Evolutionary conservation across 805 yeast species (phyloP).

Genomic region (Candida maltosa): DNA sequence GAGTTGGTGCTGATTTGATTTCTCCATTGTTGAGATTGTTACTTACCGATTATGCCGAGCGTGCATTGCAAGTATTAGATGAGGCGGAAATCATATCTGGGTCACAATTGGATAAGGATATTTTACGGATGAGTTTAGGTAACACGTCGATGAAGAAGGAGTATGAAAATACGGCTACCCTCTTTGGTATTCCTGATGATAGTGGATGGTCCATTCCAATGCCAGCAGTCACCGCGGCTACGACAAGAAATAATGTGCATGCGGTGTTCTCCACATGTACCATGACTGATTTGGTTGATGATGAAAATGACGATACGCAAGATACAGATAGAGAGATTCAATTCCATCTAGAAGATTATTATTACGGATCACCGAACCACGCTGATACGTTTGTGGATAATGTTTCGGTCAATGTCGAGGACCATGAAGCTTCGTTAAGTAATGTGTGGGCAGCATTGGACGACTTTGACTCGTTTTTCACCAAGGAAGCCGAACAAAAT

Average conservation of each 20-base stretch:
- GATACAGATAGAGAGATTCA: slow-evolving; percentile 38
- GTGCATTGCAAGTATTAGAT: slow-evolving; percentile 86
- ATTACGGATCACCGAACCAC: too few species aligned
- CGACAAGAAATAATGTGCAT: slow-evolving; percentile 89
- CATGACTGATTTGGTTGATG: slow-evolving; percentile 29
- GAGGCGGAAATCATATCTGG: slow-evolving; percentile 85
- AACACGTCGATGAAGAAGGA: slow-evolving; percentile 74
- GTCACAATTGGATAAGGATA: slow-evolving; percentile 85
- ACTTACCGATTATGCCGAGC: slow-evolving; percentile 82
- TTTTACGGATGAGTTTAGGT: slow-evolving; percentile 87
- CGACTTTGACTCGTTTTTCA: slow-evolving; percentile 83
- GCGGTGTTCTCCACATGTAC: slow-evolving; percentile 90
- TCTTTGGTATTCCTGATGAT: slow-evolving; percentile 93
- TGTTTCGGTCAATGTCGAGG: slow-evolving; percentile 50
- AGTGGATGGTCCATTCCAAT: slow-evolving; percentile 97
- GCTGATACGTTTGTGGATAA: slow-evolving; percentile 47
- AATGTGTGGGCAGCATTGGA: slow-evolving; percentile 93
- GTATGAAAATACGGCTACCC: slow-evolving; percentile 79
- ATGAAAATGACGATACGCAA: slow-evolving; percentile 31
- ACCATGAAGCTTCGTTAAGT: slow-evolving; percentile 71
- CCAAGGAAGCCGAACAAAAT: slow-evolving; percentile 38
- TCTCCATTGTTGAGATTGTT: slow-evolving; percentile 80
- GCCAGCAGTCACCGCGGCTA: slow-evolving; percentile 88
- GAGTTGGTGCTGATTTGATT: slow-evolving; percentile 92
- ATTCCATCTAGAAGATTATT: slow-evolving; percentile 61